phyloP scores from a whole-genome alignment of 2,329 filamentous ascomycete genomes.

The Cladosporium sp. region DNA sequence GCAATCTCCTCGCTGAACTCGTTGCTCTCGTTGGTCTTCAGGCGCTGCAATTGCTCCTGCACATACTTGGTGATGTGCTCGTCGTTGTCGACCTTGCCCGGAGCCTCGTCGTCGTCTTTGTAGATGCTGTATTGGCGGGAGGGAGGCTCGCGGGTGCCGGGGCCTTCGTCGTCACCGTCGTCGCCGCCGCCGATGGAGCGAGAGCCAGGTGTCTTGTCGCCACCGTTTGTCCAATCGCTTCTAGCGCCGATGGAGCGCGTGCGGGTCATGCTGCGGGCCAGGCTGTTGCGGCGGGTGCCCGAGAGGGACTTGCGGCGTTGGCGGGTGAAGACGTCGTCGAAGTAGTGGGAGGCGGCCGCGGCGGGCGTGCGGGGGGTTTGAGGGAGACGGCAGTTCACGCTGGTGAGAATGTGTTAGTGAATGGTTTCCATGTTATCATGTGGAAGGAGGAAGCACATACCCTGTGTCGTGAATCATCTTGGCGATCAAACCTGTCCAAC shows the following conservation, averaged over 20 bases:
- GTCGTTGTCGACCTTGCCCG: conserved; percentile 33
- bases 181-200: conserved; percentile 29
- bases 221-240: conserved; percentile 60
- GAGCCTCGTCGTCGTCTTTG: conserved; percentile 41
- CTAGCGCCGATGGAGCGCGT: conserved; percentile 73
- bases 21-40: conserved; percentile 56
- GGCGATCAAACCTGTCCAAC: conserved; percentile 92
- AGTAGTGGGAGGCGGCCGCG: conserved; percentile 84
- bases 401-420: conserved; percentile 42
- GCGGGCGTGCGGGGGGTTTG: conserved; percentile 88
- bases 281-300: conserved; percentile 64
- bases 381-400: conserved; percentile 82
- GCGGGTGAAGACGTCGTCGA: conserved; percentile 79
- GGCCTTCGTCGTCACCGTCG: conserved; percentile 29
- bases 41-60: conserved; percentile 70
- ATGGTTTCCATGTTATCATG: conserved; percentile 20
- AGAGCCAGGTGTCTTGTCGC: conserved; percentile 22
- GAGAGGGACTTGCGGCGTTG: conserved; percentile 37
- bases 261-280: conserved; percentile 27
- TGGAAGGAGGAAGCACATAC: conserved; percentile 50
- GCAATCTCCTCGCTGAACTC: conserved; percentile 61
- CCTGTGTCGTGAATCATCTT: conserved; percentile 98
- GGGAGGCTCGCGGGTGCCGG: conserved; percentile 13
- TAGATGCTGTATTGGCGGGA: conserved; percentile 47
- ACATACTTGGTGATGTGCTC: conserved; percentile 77